A percentile compares a stretch with the other conserved stretches of the same genome.
These are phyloP conservation scores for Dianthus caryophyllus DNA, from an alignment of 148 eudicot species.

Conservation along the genomic window DNA sequence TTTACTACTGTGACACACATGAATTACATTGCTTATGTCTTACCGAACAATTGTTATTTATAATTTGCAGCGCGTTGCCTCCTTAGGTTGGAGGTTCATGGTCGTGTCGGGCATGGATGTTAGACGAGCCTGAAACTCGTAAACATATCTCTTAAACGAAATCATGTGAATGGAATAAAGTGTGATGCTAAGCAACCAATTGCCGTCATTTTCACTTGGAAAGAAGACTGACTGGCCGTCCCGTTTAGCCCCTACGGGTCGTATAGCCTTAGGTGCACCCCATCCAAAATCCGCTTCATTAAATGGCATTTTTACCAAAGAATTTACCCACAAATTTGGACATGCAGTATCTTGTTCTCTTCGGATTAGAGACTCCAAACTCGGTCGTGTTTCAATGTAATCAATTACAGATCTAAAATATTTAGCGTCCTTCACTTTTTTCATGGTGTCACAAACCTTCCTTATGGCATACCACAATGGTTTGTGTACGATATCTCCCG, in stretches of 20 bases:
- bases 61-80: too few species aligned
- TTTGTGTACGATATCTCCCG: slow-evolving; percentile 18
- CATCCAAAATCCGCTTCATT: slow-evolving; percentile 1
- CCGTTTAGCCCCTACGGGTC: background rate
- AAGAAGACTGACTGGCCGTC: too few species aligned
- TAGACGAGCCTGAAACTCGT: too few species aligned
- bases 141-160: too few species aligned
- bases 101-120: too few species aligned
- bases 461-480: slow-evolving; percentile 10
- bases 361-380: background rate
- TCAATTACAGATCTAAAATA: background rate
- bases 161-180: too few species aligned
- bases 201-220: too few species aligned
- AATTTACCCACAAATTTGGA: background rate
- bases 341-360: background rate
- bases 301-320: background rate
- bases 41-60: too few species aligned
- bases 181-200: too few species aligned
- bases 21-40: too few species aligned
- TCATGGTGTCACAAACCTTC: background rate
- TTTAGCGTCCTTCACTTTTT: background rate
- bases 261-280: background rate
- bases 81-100: too few species aligned
- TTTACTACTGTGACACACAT: too few species aligned
- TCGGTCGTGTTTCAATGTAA: background rate